Base-by-base conservation (phyloP, 192 early-diverging fungal genomes). In the Entrophospora sp. region DNA sequence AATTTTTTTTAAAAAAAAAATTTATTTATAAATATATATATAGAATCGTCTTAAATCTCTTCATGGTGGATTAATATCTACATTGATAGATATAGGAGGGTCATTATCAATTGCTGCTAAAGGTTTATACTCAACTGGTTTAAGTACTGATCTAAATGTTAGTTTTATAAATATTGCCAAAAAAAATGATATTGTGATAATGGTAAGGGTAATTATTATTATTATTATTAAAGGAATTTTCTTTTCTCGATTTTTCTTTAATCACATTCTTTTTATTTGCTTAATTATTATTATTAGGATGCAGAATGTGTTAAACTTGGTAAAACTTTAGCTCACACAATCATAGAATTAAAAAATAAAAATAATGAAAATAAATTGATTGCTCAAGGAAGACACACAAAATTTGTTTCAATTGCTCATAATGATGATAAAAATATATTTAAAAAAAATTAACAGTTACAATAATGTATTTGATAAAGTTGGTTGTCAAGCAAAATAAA, bases 121-220 rank as follows among this genome's bases (percentile, higher is more conserved):
- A 42, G 71, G 77, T 13, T 67, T 83, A 57, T 69, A 69, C 31
- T 72, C 75, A 4, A 83, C 82, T 18, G 82, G 82, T 22, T 74
- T 83, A 4, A 78, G 76, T 24, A 83, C 82, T 20, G 81, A 83
- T 71, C 52, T 83, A 27, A 83, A 83, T 52, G 61, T 83, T 8
- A 77, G 76, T 43, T 83, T 78, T 66, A 58, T 83, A 7, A 77
- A 78, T 1, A 55, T 74, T 7, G 79, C 75, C 31, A 79, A 74
- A 49, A 36, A 74, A 22, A 75, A 73, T 14, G 77, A 83, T 28
- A 73, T 63, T 24, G 44, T 83, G 1, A 49, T 40, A 3, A 73
- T 83, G 37, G 80, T 78, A 76, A 61, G 64, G n/a, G n/a, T n/a
- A 42, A 38, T 44, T 37, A 18, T 37, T 24, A 12, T 34, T 55